Conservation (phyloP, 805 yeast genomes). For the Saturnispora ahearnii region DNA sequence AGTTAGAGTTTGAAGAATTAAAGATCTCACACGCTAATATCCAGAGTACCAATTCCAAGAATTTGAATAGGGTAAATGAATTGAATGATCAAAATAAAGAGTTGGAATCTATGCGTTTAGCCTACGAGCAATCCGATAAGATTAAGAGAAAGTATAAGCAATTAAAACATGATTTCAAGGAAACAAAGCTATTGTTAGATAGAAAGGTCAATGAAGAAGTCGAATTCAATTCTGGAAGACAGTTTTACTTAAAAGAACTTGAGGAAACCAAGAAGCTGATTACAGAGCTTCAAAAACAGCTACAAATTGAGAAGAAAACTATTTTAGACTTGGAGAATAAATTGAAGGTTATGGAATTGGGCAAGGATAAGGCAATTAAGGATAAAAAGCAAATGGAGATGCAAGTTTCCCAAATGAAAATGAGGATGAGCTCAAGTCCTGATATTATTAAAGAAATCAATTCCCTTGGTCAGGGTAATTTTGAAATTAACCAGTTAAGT, state of each 20-base stretch:
- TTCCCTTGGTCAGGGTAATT: neutral
- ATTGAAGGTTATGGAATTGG: conserved; percentile 23
- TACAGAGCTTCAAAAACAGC: conserved; percentile 23
- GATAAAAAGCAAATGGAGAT: conserved; percentile 26
- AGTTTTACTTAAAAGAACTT: conserved; percentile 33
- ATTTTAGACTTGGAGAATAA: conserved; percentile 20
- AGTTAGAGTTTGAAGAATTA: conserved; percentile 24
- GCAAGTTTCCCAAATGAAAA: conserved; percentile 25
- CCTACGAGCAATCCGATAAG: conserved; percentile 23
- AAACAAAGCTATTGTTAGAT: conserved; percentile 34
- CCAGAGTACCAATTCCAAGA: neutral
- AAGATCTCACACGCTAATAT: conserved; percentile 10
- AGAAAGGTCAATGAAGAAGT: conserved; percentile 35
- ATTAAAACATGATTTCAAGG: conserved; percentile 38
- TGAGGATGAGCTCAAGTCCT: conserved; percentile 24
- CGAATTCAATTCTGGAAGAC: conserved; percentile 37
- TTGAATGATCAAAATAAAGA: conserved; percentile 2
- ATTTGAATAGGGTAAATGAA: neutral
- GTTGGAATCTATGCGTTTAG: conserved; percentile 15
- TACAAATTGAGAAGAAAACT: conserved; percentile 22
- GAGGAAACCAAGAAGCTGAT: conserved; percentile 27
- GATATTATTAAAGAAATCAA: conserved; percentile 9
- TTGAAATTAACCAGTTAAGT: conserved; percentile 25
- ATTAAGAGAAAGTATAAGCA: conserved; percentile 27
- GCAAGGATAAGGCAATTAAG: conserved; percentile 28